Percentiles rank a stretch among this genome's conserved stretches.
phyloP scores from a whole-genome alignment of 495 filamentous ascomycete species.

The Lophium mytilinum region DNA sequence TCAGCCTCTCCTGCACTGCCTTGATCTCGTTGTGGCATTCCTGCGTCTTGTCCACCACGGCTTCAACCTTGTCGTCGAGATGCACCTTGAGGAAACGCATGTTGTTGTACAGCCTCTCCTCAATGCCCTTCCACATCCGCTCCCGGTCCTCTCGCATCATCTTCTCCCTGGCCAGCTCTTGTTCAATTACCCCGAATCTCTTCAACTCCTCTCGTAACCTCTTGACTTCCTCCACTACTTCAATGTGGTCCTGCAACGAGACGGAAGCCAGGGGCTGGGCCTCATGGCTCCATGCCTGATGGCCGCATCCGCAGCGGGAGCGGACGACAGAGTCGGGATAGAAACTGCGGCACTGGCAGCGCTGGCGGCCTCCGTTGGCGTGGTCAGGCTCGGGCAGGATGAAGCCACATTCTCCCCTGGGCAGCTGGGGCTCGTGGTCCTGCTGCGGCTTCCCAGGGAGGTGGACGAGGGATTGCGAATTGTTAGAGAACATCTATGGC shows the following conservation, averaged over 20 bases:
- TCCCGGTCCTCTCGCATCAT: constrained; percentile 19
- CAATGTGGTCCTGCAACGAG: constrained; percentile 19
- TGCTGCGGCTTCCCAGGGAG: constrained; percentile 20
- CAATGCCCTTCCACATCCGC: constrained; percentile 11
- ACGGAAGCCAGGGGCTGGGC: constrained; percentile 17
- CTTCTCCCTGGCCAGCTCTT: constrained; percentile 16
- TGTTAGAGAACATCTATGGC: constrained; percentile 24
- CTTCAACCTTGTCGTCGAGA: constrained; percentile 29
- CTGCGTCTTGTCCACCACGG: constrained; percentile 26
- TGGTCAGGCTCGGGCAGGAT: constrained; percentile 18
- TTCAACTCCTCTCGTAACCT: constrained; percentile 16
- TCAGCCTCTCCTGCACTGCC: constrained; percentile 20
- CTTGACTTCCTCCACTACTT: constrained; percentile 23
- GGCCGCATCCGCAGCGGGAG: constrained; percentile 32
- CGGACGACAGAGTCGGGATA: constrained; percentile 20
- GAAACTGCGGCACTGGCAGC: constrained; percentile 31
- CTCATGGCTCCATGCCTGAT: constrained; percentile 34
- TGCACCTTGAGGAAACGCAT: constrained; percentile 22
- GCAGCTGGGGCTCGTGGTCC: constrained; percentile 18
- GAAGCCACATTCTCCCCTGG: constrained; percentile 32
- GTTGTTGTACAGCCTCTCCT: constrained; percentile 22
- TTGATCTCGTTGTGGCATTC: constrained; percentile 25
- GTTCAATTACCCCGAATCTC: constrained; percentile 14
- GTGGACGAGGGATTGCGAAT: constrained; percentile 17
- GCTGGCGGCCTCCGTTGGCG: constrained; percentile 19